Evolutionary conservation across 805 yeast genomes (phyloP), one percentile per base, ranked within the genome.

Genomic region (Myxozyma neglecta): DNA sequence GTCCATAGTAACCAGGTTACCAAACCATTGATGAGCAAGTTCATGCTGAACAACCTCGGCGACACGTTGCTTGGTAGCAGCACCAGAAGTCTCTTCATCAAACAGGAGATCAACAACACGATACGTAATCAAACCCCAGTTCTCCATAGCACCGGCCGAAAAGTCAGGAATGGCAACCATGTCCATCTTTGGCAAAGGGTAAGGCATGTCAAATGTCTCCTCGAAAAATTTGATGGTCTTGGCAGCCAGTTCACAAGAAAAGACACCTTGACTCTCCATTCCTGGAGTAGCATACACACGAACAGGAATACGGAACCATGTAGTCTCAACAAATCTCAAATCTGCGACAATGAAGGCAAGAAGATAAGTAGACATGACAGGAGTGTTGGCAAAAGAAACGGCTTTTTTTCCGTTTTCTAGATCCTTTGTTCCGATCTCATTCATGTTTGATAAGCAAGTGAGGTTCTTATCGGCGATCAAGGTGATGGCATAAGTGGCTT

Each of bases 11-110:
- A 89, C 96, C 75, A 89, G 80, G 75, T 89, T 87, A 72, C 96
- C 96, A 70, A 89, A 89, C 96, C 96, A 89, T 78, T 89, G 96
- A 75, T 89, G 96, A 53, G 96, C 94, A 77, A 89, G 81, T 77
- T 89, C 96, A 77, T 89, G 96, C 77, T 87, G 89, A 49, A 89
- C 88, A 39, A 89, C 96, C 70, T 88, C 69, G 47, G 68, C 68
- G 36, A 89, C 94, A 64, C 87, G 86, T 72, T 85, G 85, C 73
- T 86, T 83, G 74, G 80, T 82, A 68, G 74, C 78, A 69, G 66
- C 83, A 75, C 70, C 84, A 53, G 94, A 84, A 70, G 82, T 82
- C 69, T 83, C 82, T 65, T 89, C 90, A 72, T 87, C 93, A 67
- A 86, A 87, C 73, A 80, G 79, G 63, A 85, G 70, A 43, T 84